Conservation (phyloP, 164 flowering plant genomes). For the Piper longum region DNA sequence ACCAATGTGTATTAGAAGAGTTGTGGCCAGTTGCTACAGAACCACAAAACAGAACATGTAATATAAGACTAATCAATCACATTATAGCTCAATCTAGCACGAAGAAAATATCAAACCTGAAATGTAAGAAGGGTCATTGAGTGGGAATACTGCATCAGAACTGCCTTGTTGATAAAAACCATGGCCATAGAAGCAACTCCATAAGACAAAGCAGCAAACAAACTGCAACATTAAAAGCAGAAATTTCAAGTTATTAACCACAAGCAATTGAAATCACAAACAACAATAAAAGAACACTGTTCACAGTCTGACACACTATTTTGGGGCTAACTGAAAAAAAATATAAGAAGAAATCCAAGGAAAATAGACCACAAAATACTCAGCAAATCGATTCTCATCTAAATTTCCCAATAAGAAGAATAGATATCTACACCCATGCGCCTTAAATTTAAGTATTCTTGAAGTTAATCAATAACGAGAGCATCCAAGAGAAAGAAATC, state of each 20-base stretch:
- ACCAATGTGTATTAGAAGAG: slow-evolving; percentile 70
- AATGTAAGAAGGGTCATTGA: slow-evolving; percentile 90
- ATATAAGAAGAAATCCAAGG: too few relatives aligned
- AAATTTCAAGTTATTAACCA: background rate
- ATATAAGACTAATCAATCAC: slow-evolving; percentile 3
- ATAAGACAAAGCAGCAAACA: slow-evolving; percentile 79
- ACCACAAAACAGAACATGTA: slow-evolving; percentile 3
- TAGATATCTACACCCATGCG: too few relatives aligned
- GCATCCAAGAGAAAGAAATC: too few relatives aligned
- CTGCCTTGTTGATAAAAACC: slow-evolving; percentile 95
- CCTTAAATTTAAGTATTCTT: too few relatives aligned
- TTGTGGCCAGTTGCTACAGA: slow-evolving; percentile 71
- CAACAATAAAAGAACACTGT: background rate
- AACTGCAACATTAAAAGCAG: slow-evolving; percentile 23
- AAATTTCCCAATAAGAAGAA: too few relatives aligned
- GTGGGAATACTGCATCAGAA: slow-evolving; percentile 74
- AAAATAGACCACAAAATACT: too few relatives aligned
- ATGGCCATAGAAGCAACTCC: slow-evolving; percentile 95
- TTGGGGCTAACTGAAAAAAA: background rate
- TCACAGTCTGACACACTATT: background rate
- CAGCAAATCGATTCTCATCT: too few relatives aligned
- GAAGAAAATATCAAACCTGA: slow-evolving; percentile 39
- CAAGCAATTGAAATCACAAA: too few relatives aligned
- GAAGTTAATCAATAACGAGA: too few relatives aligned
- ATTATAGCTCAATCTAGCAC: background rate